These are phyloP conservation scores for Coniella vitis DNA, from an alignment of 2,329 filamentous ascomycete genomes.

Conservation along the genomic window DNA sequence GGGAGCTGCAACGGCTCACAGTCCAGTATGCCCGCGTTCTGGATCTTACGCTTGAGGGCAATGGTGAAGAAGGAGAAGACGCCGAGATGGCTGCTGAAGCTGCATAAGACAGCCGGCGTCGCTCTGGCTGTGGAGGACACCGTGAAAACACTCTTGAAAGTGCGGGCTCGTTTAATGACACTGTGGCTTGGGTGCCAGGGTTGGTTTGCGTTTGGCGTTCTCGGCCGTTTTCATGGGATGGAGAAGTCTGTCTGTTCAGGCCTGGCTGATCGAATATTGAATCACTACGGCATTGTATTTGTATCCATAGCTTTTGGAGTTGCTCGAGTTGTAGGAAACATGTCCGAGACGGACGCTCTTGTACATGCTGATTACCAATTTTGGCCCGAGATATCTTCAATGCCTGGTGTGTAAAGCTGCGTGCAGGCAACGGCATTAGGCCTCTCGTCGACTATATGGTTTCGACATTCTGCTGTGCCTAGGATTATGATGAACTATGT, in stretches of 20 bases:
- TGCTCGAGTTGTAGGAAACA: background rate
- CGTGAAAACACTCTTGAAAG: background rate
- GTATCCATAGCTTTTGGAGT: background rate
- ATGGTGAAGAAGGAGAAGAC: slow-evolving; percentile 30
- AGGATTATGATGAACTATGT: no score
- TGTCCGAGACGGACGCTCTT: no score
- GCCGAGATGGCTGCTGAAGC: slow-evolving; percentile 37
- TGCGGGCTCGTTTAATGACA: no score
- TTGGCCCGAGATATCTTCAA: no score
- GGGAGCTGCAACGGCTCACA: slow-evolving; percentile 89
- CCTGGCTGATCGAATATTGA: no score
- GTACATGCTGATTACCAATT: no score
- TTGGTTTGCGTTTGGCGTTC: background rate
- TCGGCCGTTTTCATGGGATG: background rate
- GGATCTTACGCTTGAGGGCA: slow-evolving; percentile 49
- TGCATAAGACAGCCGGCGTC: slow-evolving; percentile 13
- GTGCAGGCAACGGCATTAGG: no score
- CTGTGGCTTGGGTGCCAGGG: no score
- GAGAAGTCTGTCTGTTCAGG: background rate
- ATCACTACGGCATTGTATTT: background rate
- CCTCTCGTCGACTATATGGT: no score
- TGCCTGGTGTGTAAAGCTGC: no score
- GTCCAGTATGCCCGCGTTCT: slow-evolving; percentile 88
- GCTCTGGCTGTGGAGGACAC: background rate
- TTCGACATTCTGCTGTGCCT: no score